Percentiles rank a stretch among this genome's conserved stretches.
Evolutionary conservation across 164 flowering plant species (phyloP).

Genomic region (Santalum album): DNA sequence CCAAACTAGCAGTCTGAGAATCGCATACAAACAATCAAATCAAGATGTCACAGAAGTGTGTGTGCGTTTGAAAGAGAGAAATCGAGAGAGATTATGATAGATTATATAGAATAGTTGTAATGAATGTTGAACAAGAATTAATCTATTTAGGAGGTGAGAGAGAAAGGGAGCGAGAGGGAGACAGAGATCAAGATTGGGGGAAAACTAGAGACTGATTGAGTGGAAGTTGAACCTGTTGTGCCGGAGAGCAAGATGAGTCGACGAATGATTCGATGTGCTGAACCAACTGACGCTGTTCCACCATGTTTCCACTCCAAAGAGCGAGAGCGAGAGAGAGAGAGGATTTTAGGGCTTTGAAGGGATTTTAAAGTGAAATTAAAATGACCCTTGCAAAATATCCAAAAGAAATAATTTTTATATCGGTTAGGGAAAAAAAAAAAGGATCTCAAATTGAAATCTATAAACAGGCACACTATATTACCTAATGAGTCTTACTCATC

Average conservation of each 20-base stretch:
- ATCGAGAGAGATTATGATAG: neutral
- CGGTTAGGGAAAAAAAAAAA: no score
- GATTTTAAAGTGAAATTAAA: no score
- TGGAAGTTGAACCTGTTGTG: slow-evolving; percentile 50
- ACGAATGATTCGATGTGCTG: slow-evolving; percentile 66
- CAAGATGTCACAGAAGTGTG: neutral
- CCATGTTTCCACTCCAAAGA: slow-evolving; percentile 28
- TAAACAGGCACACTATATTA: no score
- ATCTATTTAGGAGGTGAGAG: neutral
- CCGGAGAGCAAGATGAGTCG: slow-evolving; percentile 40
- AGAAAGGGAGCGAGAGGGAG: neutral
- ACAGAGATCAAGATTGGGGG: neutral
- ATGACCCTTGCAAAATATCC: no score
- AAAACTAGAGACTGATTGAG: no score
- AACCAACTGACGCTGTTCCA: slow-evolving; percentile 30
- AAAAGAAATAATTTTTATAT: no score
- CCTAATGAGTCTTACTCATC: no score
- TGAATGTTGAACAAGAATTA: no score
- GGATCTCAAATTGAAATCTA: no score
- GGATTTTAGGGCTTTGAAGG: no score
- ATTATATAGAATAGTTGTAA: no score
- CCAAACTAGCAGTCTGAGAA: slow-evolving; percentile 52
- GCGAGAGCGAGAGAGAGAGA: no score
- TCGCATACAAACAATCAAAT: neutral
- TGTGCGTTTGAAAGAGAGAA: neutral